Conservation (phyloP, 345 rosid genomes). For the Gossypium longicalyx region DNA sequence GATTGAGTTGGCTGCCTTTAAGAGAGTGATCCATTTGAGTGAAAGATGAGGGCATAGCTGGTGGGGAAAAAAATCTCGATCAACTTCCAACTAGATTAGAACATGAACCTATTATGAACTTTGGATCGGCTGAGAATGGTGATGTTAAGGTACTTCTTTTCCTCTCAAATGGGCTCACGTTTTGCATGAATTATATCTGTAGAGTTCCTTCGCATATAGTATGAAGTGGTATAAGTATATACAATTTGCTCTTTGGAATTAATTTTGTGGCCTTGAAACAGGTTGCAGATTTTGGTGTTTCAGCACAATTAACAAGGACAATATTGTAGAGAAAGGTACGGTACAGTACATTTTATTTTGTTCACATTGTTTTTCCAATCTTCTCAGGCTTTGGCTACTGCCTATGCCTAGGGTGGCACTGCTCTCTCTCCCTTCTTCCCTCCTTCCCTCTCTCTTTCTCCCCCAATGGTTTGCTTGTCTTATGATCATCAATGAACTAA, state of each 20-base stretch:
- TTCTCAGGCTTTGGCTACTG: neutral
- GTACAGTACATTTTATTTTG: conserved; percentile 33
- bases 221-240: conserved; percentile 7
- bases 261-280: conserved; percentile 32
- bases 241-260: conserved; percentile 22
- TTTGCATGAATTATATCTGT: conserved; percentile 12
- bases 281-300: conserved; percentile 99
- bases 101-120: no score
- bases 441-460: neutral
- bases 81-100: no score
- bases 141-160: conserved; percentile 79
- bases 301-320: conserved; percentile 98
- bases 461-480: neutral
- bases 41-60: neutral
- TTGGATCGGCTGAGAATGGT: conserved; percentile 93
- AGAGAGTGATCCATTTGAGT: neutral
- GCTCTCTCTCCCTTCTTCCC: no score
- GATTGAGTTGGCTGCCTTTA: neutral
- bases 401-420: neutral
- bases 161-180: conserved; percentile 2
- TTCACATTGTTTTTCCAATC: conserved; percentile 3
- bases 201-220: conserved; percentile 8
- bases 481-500: conserved; percentile 30
- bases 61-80: no score
- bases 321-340: conserved; percentile 99